Evolutionary conservation across 805 yeast species (phyloP).

Genomic region (Schizosaccharomyces japonicus): DNA sequence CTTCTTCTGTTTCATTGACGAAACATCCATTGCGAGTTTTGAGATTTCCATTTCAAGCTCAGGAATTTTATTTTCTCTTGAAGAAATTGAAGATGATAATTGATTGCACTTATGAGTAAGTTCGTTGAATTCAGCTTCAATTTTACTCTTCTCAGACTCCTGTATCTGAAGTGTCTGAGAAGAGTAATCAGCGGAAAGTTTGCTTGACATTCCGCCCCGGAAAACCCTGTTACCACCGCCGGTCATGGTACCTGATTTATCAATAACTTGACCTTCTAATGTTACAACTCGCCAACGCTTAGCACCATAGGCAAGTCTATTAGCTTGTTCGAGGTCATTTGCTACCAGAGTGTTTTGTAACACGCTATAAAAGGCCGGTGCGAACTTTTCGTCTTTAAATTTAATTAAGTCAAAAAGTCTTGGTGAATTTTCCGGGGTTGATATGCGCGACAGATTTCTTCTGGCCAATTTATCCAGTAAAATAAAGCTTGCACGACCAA

Average conservation of each 20-base stretch:
- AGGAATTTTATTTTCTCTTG: conserved; percentile 18
- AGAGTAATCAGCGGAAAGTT: neutral
- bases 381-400: conserved; percentile 41
- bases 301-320: conserved; percentile 62
- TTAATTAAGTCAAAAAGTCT: conserved; percentile 63
- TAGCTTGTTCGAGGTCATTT: conserved; percentile 50
- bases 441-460: conserved; percentile 32
- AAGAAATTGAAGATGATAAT: neutral
- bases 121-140: neutral
- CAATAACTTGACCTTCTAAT: conserved; percentile 73
- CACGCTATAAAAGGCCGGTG: conserved; percentile 75
- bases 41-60: conserved; percentile 34
- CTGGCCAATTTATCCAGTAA: conserved; percentile 49
- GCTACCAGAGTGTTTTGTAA: conserved; percentile 77
- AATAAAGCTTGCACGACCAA: conserved; percentile 79
- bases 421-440: conserved; percentile 54
- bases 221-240: conserved; percentile 66
- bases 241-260: conserved; percentile 80
- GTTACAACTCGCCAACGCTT: conserved; percentile 77
- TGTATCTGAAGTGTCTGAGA: neutral
- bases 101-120: neutral
- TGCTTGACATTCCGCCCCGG: conserved; percentile 50
- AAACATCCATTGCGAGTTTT: conserved; percentile 32
- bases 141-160: neutral
- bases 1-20: conserved; percentile 19